These are phyloP conservation scores for Podospora tetraspora DNA, from an alignment of 495 filamentous ascomycete species.

Conservation along the genomic window DNA sequence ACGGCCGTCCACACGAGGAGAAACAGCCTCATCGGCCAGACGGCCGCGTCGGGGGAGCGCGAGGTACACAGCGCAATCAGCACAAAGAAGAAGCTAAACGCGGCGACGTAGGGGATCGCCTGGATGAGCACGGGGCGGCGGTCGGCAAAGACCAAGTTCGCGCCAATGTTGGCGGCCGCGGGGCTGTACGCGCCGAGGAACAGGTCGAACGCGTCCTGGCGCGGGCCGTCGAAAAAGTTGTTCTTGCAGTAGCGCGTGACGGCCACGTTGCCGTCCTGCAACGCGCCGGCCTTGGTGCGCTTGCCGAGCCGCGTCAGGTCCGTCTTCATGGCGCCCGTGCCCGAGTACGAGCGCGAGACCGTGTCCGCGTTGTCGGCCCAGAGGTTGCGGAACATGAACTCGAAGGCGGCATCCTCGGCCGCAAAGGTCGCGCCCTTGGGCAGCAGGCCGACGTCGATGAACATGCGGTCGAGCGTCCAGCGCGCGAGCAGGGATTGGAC, in stretches of 20 bases:
- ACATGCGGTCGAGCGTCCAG: conserved; percentile 78
- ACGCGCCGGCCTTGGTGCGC: conserved; percentile 72
- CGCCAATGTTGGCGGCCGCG: conserved; percentile 55
- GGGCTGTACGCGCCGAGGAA: conserved; percentile 85
- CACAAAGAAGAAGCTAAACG: conserved; percentile 80
- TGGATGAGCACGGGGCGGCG: conserved; percentile 82
- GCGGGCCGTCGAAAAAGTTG: conserved; percentile 87
- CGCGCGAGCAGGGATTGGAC: conserved; percentile 93
- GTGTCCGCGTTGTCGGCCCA: conserved; percentile 99
- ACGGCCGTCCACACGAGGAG: conserved; percentile 68
- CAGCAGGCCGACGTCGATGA: conserved; percentile 75
- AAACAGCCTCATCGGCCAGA: conserved; percentile 75
- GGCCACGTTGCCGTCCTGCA: conserved; percentile 79
- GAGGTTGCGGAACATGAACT: conserved; percentile 83
- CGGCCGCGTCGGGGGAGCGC: conserved; percentile 57
- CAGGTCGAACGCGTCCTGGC: conserved; percentile 92
- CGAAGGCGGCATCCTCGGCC: conserved; percentile 69
- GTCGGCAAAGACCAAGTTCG: conserved; percentile 71
- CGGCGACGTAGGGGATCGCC: conserved; percentile 81
- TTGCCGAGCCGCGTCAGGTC: conserved; percentile 88
- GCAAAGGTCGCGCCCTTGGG: conserved; percentile 61
- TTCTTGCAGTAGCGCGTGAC: conserved; percentile 79
- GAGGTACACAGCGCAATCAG: conserved; percentile 71
- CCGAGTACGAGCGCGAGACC: conserved; percentile 86
- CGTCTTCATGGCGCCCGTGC: conserved; percentile 93